These are phyloP conservation scores for Boletus insuetus DNA, from an alignment of 768 basidiomycete species.

Conservation along the genomic window DNA sequence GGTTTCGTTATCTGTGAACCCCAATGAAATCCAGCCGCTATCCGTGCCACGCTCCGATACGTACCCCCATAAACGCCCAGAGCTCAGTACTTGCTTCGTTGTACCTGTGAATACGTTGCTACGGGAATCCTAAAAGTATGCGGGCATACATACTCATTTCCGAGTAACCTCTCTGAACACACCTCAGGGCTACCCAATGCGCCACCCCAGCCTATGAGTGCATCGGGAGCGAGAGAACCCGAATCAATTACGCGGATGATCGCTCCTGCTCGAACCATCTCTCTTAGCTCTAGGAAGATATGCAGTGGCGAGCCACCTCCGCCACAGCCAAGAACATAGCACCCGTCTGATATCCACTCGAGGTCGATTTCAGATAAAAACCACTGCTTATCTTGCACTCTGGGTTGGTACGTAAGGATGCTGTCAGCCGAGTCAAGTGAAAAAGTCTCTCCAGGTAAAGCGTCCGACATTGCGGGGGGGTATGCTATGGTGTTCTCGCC, in stretches of 20 bases:
- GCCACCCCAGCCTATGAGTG: slow-evolving; percentile 40
- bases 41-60: not conserved
- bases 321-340: slow-evolving; percentile 59
- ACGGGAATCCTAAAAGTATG: not conserved
- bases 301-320: slow-evolving; percentile 62
- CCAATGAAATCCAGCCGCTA: slow-evolving; percentile 2
- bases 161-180: slow-evolving; percentile 35
- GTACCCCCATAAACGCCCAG: slow-evolving; percentile 29
- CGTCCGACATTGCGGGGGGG: slow-evolving; percentile 1
- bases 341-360: slow-evolving; percentile 62
- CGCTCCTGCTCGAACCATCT: slow-evolving; percentile 50
- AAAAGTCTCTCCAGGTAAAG: slow-evolving; percentile 11
- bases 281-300: slow-evolving; percentile 47
- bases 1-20: slow-evolving; percentile 29
- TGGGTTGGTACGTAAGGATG: slow-evolving; percentile 37
- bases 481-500: slow-evolving; percentile 1
- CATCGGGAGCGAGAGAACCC: slow-evolving; percentile 41
- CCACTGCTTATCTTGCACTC: slow-evolving; percentile 42
- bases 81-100: slow-evolving; percentile 32
- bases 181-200: slow-evolving; percentile 44
- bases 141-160: slow-evolving; percentile 32
- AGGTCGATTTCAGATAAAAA: slow-evolving; percentile 45
- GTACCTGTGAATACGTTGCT: slow-evolving; percentile 20
- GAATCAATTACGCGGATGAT: slow-evolving; percentile 46
- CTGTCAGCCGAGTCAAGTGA: slow-evolving; percentile 18